Evolutionary conservation across 148 eudicot species (phyloP).

Genomic region (Chenopodium quinoa): DNA sequence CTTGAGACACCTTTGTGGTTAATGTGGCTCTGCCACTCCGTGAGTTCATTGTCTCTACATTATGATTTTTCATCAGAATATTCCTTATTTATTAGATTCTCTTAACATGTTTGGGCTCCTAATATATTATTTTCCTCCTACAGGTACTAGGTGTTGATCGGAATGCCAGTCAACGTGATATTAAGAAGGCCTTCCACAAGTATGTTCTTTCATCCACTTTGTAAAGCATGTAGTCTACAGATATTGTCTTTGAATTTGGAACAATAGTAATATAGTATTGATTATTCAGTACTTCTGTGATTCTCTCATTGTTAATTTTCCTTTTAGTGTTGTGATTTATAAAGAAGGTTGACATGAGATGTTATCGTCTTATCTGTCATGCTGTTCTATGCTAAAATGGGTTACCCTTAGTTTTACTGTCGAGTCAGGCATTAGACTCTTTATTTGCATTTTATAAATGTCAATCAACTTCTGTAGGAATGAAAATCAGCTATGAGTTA

Average conservation of each 20-base stretch:
- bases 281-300: not conserved
- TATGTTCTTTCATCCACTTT: constrained; percentile 34
- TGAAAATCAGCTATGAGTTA: not conserved
- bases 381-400: not conserved
- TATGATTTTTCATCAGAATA: constrained; percentile 1
- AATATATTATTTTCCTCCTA: not conserved
- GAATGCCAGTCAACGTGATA: constrained; percentile 80
- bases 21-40: not conserved
- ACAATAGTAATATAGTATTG: not conserved
- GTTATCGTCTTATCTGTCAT: not conserved
- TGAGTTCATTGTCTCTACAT: not conserved
- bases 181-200: constrained; percentile 98
- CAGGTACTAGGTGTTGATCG: constrained; percentile 91
- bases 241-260: not conserved
- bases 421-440: not conserved
- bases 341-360: not conserved
- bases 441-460: not conserved
- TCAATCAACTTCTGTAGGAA: not conserved
- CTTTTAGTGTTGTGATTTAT: not conserved
- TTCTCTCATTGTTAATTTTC: not conserved
- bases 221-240: not conserved
- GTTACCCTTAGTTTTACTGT: not conserved
- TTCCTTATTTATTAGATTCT: not conserved
- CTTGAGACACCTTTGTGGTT: not conserved
- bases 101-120: constrained; percentile 1